Base-by-base conservation (phyloP, 208 protist genomes). In the Phytomonas sp. region DNA sequence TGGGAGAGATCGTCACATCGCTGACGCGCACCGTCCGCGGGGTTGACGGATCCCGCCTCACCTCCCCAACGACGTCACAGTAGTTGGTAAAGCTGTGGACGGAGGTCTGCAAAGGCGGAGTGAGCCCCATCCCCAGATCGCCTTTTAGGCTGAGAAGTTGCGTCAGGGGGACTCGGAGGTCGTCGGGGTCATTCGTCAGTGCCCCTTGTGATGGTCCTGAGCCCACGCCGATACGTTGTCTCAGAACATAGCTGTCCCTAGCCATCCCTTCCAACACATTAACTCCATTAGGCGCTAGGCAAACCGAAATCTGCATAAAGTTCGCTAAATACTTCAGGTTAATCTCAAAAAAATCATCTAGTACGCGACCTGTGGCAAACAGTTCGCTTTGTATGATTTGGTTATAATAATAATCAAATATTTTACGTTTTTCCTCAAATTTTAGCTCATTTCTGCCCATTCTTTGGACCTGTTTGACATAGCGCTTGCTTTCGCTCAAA, bases 291-390 rank as follows among this genome's bases (percentile, higher is more conserved):
- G 81, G 81, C 0, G 78, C 78, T 12, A 86, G 29, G 73, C 81
- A 83, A 60, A 67, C 63, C 8, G 81, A 56, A 30, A 86, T 74
- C 72, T 77, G 75, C 71, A 86, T 23, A 1, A 86, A 71, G 14
- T 81, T 60, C 34, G 73, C 70, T 32, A 83, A 12, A 71, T 86
- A 82, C 30, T 45, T 65, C 10, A 73, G 59, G 71, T 81, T 84
- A 29, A 69, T 66, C 56, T 83, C 77, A 3, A 90, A 63, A 68
- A 90, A 87, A 56, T 73, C 63, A 70, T 86, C 80, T 37, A 90
- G 71, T 0, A 73, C 78, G 65, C 79, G 72, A 0, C 82, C 84
- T 0, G 73, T 68, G 29, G 71, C 64, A 29, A 76, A 77, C 19
- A 87, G 72, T 34, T 86, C 69, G 3, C 72, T 69, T 49, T 79